Evolutionary conservation across 768 basidiomycete genomes (phyloP).

Genomic region (Cystobasidium onofrii): DNA sequence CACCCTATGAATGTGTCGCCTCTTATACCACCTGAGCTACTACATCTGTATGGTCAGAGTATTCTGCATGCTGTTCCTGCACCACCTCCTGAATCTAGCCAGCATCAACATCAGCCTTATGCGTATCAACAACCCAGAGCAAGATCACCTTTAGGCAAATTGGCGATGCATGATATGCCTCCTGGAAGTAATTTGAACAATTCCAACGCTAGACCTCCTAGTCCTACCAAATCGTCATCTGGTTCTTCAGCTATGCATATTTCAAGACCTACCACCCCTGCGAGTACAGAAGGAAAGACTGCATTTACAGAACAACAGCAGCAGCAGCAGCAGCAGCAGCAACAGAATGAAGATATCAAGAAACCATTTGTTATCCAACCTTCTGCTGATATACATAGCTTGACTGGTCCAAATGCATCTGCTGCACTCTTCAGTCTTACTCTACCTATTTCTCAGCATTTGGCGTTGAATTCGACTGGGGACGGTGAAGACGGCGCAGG

Average conservation of each 20-base stretch:
- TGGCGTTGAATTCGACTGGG: not conserved
- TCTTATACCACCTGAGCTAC: conserved; percentile 31
- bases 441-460: conserved; percentile 25
- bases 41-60: conserved; percentile 17
- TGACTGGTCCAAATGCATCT: conserved; percentile 25
- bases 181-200: conserved; percentile 1
- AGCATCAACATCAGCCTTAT: not conserved
- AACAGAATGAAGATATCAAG: not conserved
- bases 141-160: not conserved
- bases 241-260: not conserved
- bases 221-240: conserved; percentile 5
- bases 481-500: not conserved
- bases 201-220: not conserved
- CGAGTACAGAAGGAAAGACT: not conserved
- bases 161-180: not conserved
- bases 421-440: conserved; percentile 14
- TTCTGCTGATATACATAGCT: conserved; percentile 17
- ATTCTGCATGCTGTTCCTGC: conserved; percentile 6
- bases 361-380: conserved; percentile 20
- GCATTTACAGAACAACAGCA: not conserved
- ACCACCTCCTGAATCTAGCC: not conserved
- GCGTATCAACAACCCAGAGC: not conserved
- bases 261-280: conserved; percentile 2
- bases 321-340: no score
- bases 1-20: conserved; percentile 34